Percentiles rank a stretch among this genome's conserved stretches.
Conservation (phyloP, 2,329 filamentous ascomycete species). For the Phoma sp. region DNA sequence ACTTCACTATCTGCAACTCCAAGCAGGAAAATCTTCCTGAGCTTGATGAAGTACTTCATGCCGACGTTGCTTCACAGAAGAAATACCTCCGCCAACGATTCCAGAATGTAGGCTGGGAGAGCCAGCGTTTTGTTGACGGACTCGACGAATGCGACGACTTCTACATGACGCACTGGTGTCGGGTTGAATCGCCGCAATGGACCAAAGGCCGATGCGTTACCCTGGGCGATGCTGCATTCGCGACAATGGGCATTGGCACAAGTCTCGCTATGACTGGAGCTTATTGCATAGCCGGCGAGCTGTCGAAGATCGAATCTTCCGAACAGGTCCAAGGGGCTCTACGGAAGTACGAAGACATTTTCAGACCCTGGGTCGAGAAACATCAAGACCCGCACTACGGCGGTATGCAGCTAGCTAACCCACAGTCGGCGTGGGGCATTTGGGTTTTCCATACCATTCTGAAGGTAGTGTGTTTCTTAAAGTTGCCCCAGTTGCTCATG, state of each 20-base stretch:
- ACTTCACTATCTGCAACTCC: slow-evolving; percentile 32
- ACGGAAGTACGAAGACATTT: slow-evolving; percentile 28
- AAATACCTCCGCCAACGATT: slow-evolving; percentile 43
- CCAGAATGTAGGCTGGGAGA: slow-evolving; percentile 55
- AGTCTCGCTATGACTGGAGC: slow-evolving; percentile 48
- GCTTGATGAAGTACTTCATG: slow-evolving; percentile 27
- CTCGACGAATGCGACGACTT: slow-evolving; percentile 54
- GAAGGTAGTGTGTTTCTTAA: slow-evolving; percentile 12
- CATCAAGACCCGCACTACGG: slow-evolving; percentile 13
- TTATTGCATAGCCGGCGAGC: slow-evolving; percentile 49
- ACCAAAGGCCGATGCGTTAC: slow-evolving; percentile 57
- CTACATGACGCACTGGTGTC: slow-evolving; percentile 53
- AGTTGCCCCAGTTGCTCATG: slow-evolving; percentile 4
- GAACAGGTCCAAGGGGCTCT: slow-evolving; percentile 30
- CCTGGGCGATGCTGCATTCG: slow-evolving; percentile 60
- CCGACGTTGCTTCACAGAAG: slow-evolving; percentile 52
- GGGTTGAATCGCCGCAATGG: slow-evolving; percentile 56
- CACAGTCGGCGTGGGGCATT: slow-evolving; percentile 40
- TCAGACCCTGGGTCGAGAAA: slow-evolving; percentile 25
- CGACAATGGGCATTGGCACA: slow-evolving; percentile 38
- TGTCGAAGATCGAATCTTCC: slow-evolving; percentile 30
- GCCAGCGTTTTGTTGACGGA: slow-evolving; percentile 51
- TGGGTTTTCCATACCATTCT: slow-evolving; percentile 26
- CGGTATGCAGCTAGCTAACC: slow-evolving; percentile 36
- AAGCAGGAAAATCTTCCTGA: slow-evolving; percentile 17